Evolutionary conservation across 148 eudicot species (phyloP).

Genomic region (Drosera capensis): DNA sequence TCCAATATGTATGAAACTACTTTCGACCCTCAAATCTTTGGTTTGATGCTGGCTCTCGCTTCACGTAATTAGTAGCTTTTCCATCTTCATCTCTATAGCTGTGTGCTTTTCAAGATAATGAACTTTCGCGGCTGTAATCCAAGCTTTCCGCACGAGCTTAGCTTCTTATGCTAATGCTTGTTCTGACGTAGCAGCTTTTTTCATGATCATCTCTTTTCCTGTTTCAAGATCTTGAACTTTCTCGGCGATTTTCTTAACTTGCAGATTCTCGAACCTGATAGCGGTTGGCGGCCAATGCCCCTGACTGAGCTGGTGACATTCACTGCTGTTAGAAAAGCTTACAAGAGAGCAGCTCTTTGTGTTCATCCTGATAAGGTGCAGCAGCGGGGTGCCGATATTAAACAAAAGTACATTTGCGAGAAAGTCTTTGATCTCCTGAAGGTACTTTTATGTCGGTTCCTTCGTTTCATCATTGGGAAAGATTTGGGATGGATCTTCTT

Average conservation of each 20-base stretch:
- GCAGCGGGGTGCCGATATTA: slow-evolving; percentile 85
- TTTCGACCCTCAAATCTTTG: background rate
- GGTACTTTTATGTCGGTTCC: slow-evolving; percentile 47
- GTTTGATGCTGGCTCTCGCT: no score
- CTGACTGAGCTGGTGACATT: slow-evolving; percentile 66
- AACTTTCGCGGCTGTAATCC: background rate
- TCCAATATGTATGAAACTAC: slow-evolving; percentile 67
- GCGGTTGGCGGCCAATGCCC: slow-evolving; percentile 89
- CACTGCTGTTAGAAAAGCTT: slow-evolving; percentile 85
- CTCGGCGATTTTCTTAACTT: slow-evolving; percentile 6
- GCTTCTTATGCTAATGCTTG: background rate
- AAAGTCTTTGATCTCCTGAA: slow-evolving; percentile 92
- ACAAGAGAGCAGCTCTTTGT: slow-evolving; percentile 78
- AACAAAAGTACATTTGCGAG: slow-evolving; percentile 91
- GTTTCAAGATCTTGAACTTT: background rate
- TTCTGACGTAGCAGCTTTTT: no score
- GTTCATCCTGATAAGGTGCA: slow-evolving; percentile 99
- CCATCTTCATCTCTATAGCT: no score
- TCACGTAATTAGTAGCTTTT: no score
- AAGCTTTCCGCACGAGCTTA: background rate
- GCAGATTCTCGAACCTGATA: slow-evolving; percentile 77
- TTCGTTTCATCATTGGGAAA: background rate
- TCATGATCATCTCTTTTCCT: background rate
- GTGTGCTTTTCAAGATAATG: no score
- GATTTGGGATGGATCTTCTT: no score